phyloP scores from a whole-genome alignment of 352 stramenopile species.

The Stephanocyclus meneghinianus region DNA sequence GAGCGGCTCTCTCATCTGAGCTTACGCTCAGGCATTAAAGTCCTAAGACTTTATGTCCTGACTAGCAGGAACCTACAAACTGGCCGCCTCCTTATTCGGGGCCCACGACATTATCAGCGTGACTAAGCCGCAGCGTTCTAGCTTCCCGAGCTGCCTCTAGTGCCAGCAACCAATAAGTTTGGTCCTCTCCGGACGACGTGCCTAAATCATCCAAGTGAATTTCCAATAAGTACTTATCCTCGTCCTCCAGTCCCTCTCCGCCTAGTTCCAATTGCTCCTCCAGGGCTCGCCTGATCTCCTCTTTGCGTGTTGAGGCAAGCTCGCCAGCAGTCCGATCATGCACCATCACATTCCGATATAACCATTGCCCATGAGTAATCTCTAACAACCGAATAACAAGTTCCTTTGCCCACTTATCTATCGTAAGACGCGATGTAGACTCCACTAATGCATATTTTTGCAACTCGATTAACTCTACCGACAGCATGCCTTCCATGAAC shows the following conservation, averaged over 20 bases:
- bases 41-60: not conserved
- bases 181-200: slow-evolving; percentile 2
- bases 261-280: slow-evolving; percentile 3
- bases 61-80: not conserved
- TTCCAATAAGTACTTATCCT: slow-evolving; percentile 10
- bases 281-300: not conserved
- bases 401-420: not conserved
- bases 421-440: not conserved
- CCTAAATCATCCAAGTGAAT: slow-evolving; percentile 12
- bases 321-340: not conserved
- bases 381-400: not conserved
- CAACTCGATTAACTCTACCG: not conserved
- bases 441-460: not conserved
- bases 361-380: not conserved
- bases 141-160: not conserved
- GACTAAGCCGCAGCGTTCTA: not conserved
- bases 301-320: not conserved
- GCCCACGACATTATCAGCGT: not conserved
- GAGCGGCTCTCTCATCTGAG: slow-evolving; percentile 4
- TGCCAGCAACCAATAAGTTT: slow-evolving; percentile 15
- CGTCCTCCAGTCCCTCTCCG: not conserved
- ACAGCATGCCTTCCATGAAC: slow-evolving; percentile 12
- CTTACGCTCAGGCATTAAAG: slow-evolving; percentile 5
- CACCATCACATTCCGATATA: not conserved
- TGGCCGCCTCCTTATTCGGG: not conserved